Base-by-base conservation (phyloP, 257 asterid species). In the Prunella vulgaris region DNA sequence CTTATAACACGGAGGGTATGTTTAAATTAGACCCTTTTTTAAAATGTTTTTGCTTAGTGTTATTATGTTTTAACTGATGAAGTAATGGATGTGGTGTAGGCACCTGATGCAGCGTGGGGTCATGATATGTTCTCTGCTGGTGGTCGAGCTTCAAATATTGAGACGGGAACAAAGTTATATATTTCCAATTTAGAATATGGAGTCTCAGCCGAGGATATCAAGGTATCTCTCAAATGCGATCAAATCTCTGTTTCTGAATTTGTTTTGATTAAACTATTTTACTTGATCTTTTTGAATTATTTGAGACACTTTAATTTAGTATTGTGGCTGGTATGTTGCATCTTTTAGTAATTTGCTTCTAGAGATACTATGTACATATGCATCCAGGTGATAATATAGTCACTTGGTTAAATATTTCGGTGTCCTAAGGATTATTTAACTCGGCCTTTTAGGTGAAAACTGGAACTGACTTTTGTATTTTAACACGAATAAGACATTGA, bases 161-260 rank as follows among this genome's bases (percentile, higher is more conserved):
- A 91, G 87, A 94, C 99, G 5, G 99, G 99, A 75, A 87, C 97
- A 1, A 94, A 94, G 82, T 80, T 94, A n/a, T 94, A 89, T 79
- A 83, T 91, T 44, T 94, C 99, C 22, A 91, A 94, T 82, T 84
- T 94, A 10, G 99, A 94, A 52, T 91, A 91, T 37, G 93, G 96
- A 4, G 99, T 94, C 49, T 90, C 99, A 4, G 86, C 76, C 8
- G 99, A 91, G 72, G 99, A 94, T 84, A 76, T 94, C 46, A 94
- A 91, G 95, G 99, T 90, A 40, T 30, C 18, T 30, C 13, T 51
- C 49, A 37, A 0, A 18, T 38, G 37, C 4, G 56, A 7, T 6
- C 7, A 10, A 2, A 9, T 35, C 42, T 7, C 4, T 15, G 17
- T 60, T 67, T 4, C 44, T 21, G 9, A 15, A 14, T 14, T 60